Evolutionary conservation across 371 early-diverging fungal species (phyloP), one percentile per base, ranked within the genome.

Genomic region (Syncephalastrum monosporum): DNA sequence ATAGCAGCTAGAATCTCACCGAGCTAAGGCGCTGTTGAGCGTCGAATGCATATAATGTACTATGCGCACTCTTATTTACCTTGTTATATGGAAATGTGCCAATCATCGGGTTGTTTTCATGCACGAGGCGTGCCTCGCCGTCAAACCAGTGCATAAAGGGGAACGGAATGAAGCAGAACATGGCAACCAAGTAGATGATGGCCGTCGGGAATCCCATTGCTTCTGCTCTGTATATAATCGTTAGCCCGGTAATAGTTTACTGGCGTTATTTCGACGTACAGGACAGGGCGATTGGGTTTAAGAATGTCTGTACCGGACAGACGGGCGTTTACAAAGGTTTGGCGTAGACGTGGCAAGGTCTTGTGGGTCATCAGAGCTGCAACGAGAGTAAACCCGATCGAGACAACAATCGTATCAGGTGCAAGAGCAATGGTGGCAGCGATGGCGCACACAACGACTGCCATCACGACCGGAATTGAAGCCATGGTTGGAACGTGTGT

Each of bases 91-190:
- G 92, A 70, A 90, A 92, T 6, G 83, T 77, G 24, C 81, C 81
- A 16, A 81, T 42, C 51, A 50, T 52, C 42, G 72, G 71, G 38
- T 63, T 58, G 15, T 73, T 74, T 54, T 70, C 71, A 42, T 70
- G 74, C 14, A 61, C 78, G 42, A 70, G 61, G 47, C 24, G 54
- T 15, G 21, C 65, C 42, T 63, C 19, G 23, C 71, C 77, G 49
- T 77, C 74, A 64, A 91, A 86, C 90, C 90, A 94, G 14, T 78
- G 68, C 54, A 91, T 81, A 71, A 97, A 97, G 10, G 94, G 94
- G 46, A 93, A 88, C 0, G 98, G 98, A 24, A 96, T 92, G 60
- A 96, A 93, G 29, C 94, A 55, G 59, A 97, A 93, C 64, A 96
- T 79, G n/a, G 81, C 74, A 13, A 92, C 84, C 41, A 97, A 80